Percentiles rank a stretch among this genome's conserved stretches.
Conservation (phyloP, 2,329 filamentous ascomycete genomes). For the Nothophoma quercina region DNA sequence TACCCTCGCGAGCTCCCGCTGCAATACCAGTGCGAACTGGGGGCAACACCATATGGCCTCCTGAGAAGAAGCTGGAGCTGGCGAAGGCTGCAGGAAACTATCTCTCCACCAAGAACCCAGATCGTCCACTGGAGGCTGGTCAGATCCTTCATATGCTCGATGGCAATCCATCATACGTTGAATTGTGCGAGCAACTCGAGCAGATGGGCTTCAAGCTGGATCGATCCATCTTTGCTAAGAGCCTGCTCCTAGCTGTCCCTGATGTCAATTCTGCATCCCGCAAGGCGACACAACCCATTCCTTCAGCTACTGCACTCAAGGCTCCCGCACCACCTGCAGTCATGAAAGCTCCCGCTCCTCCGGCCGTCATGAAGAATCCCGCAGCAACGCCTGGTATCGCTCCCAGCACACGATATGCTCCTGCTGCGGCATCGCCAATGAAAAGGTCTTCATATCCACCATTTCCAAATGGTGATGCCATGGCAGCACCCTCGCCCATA, state of each 20-base stretch:
- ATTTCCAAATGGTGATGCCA: slow-evolving; percentile 18
- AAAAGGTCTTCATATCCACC: slow-evolving; percentile 23
- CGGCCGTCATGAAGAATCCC: slow-evolving; percentile 29
- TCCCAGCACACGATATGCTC: slow-evolving; percentile 22
- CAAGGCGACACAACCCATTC: slow-evolving; percentile 21
- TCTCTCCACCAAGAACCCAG: slow-evolving; percentile 55
- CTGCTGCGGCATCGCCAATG: slow-evolving; percentile 26
- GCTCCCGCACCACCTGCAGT: slow-evolving; percentile 7
- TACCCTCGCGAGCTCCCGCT: slow-evolving; percentile 12
- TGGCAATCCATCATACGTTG: slow-evolving; percentile 62
- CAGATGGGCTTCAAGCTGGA: slow-evolving; percentile 58
- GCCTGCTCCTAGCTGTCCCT: slow-evolving; percentile 56
- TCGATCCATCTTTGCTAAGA: slow-evolving; percentile 61
- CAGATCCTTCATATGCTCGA: slow-evolving; percentile 59
- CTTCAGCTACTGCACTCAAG: slow-evolving; percentile 9
- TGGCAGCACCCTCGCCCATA: slow-evolving; percentile 27
- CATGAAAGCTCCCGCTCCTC: slow-evolving; percentile 8
- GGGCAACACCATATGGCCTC: slow-evolving; percentile 59
- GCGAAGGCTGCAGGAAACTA: slow-evolving; percentile 59
- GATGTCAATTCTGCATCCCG: slow-evolving; percentile 47
- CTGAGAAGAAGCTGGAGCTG: slow-evolving; percentile 59
- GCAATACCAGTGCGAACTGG: slow-evolving; percentile 3
- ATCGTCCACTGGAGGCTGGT: slow-evolving; percentile 48
- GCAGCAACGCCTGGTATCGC: slow-evolving; percentile 24
- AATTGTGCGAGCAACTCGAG: slow-evolving; percentile 63